Percentiles rank a stretch among this genome's conserved stretches.
Conservation (phyloP, 768 basidiomycete genomes). For the Mycena haematopus region DNA sequence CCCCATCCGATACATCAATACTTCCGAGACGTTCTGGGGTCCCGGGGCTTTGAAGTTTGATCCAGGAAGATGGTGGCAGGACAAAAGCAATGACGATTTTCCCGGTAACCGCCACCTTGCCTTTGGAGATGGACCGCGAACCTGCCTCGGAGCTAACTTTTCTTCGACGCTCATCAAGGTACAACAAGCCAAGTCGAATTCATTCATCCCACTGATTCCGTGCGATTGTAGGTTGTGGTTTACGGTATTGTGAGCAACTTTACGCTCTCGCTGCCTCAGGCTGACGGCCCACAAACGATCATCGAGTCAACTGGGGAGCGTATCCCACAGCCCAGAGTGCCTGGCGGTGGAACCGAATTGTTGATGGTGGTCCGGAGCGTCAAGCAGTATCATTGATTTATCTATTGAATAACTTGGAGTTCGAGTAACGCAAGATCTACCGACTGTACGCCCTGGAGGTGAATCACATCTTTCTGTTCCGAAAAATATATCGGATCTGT, state of each 20-base stretch:
- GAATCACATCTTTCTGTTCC: slow-evolving; percentile 3
- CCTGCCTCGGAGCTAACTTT: slow-evolving; percentile 43
- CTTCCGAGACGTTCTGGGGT: slow-evolving; percentile 47
- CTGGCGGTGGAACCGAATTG: slow-evolving; percentile 9
- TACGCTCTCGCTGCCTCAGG: slow-evolving; percentile 10
- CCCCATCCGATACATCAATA: slow-evolving; percentile 43
- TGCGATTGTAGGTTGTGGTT: slow-evolving; percentile 17
- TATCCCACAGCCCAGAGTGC: slow-evolving; percentile 11
- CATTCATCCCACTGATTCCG: background rate
- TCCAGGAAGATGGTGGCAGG: slow-evolving; percentile 45
- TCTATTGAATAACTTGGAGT: background rate
- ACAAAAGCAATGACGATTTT: slow-evolving; percentile 34
- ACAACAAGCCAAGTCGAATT: background rate
- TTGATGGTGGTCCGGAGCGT: slow-evolving; percentile 17
- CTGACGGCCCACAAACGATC: slow-evolving; percentile 9
- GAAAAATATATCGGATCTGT: slow-evolving; percentile 26
- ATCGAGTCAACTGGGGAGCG: slow-evolving; percentile 6
- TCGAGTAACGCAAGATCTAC: slow-evolving; percentile 13
- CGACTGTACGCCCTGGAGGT: slow-evolving; percentile 26
- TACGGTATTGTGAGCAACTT: slow-evolving; percentile 13
- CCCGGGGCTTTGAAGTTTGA: slow-evolving; percentile 44
- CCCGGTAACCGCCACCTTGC: slow-evolving; percentile 44
- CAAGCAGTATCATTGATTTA: background rate
- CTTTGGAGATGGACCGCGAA: slow-evolving; percentile 45
- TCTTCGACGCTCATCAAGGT: slow-evolving; percentile 47